These are phyloP conservation scores for Lycium barbarum DNA, from an alignment of 257 asterid species.

Conservation along the genomic window DNA sequence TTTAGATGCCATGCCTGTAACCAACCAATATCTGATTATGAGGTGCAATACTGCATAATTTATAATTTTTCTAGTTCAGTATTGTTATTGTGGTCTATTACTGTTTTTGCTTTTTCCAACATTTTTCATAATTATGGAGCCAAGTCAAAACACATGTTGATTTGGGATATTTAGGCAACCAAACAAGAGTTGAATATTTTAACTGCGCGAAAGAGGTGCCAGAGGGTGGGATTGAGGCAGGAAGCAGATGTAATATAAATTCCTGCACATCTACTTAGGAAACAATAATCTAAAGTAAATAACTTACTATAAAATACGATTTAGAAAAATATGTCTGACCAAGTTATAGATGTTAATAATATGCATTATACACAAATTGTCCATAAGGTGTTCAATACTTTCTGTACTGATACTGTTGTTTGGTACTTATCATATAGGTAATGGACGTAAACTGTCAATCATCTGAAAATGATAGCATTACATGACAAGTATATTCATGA, in stretches of 20 bases:
- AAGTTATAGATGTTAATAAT: not conserved
- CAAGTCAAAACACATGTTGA: slow-evolving; percentile 18
- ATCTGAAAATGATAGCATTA: not conserved
- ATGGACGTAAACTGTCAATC: not conserved
- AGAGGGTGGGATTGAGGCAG: not conserved
- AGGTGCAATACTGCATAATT: slow-evolving; percentile 50
- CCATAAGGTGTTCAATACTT: slow-evolving; percentile 1
- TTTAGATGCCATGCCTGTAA: slow-evolving; percentile 88
- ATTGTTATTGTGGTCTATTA: slow-evolving; percentile 1
- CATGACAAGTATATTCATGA: not conserved
- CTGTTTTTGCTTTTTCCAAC: not conserved
- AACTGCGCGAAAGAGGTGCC: not conserved
- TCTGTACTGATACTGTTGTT: not conserved
- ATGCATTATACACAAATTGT: not conserved
- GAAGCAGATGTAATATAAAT: not conserved
- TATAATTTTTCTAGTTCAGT: not conserved
- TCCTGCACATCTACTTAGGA: not conserved
- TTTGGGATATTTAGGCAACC: not conserved
- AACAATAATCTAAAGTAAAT: slow-evolving; percentile 6
- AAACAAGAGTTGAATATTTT: not conserved
- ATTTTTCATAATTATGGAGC: not conserved
- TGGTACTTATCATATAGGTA: not conserved
- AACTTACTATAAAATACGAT: not conserved
- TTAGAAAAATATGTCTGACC: not conserved
- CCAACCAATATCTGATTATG: slow-evolving; percentile 90